A percentile compares a stretch with the other conserved stretches of the same genome.
Conservation (phyloP, 768 basidiomycete genomes). For the Calvatia gigantea region DNA sequence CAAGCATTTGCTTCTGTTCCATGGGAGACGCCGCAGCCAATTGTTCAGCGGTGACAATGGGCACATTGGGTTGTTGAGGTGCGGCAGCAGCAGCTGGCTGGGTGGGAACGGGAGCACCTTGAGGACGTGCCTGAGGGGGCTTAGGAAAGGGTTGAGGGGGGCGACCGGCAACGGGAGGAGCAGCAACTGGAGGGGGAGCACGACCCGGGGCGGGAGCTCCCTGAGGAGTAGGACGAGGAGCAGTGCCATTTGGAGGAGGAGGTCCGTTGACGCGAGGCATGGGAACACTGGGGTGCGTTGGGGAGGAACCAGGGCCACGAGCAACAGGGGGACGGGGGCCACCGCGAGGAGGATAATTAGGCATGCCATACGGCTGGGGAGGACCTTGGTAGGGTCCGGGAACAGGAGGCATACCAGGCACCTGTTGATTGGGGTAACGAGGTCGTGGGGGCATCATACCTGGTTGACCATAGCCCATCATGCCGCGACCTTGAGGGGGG, state of each 20-base stretch:
- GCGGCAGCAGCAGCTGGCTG: conserved; percentile 43
- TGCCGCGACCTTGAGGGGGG: conserved; percentile 77
- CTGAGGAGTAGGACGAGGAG: conserved; percentile 48
- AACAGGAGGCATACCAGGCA: conserved; percentile 68
- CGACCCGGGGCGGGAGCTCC: conserved; percentile 40
- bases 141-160: conserved; percentile 28
- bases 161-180: conserved; percentile 28
- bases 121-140: conserved; percentile 14
- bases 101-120: conserved; percentile 31
- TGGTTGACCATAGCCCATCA: conserved; percentile 82
- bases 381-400: conserved; percentile 70
- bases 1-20: conserved; percentile 99
- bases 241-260: conserved; percentile 51
- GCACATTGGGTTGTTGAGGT: conserved; percentile 32
- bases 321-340: conserved; percentile 60
- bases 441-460: conserved; percentile 87
- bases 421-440: conserved; percentile 75
- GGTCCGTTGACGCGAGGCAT: conserved; percentile 66
- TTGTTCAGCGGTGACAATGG: conserved; percentile 45
- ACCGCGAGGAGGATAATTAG: conserved; percentile 59
- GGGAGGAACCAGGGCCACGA: conserved; percentile 70
- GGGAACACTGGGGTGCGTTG: conserved; percentile 57
- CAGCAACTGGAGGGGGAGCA: conserved; percentile 32
- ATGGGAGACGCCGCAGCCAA: conserved; percentile 60
- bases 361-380: conserved; percentile 72